Base-by-base conservation (phyloP, 106 monocot genomes). In the Triglochin maritima region DNA sequence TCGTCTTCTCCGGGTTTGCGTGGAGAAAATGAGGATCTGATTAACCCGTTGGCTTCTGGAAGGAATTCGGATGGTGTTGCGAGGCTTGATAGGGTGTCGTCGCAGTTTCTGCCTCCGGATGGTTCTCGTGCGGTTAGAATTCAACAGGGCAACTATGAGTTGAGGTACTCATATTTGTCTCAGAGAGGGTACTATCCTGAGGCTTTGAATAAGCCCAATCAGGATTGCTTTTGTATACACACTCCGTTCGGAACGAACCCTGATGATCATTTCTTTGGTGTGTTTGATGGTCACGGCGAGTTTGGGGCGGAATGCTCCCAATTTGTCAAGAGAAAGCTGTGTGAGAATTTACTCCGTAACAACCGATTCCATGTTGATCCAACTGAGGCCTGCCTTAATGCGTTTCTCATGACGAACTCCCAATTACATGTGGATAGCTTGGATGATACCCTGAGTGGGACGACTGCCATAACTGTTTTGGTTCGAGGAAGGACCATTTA, bases 131-230 rank as follows among this genome's bases (percentile, higher is more conserved):
- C 74, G 44, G 90, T 91, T 8, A 79, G 75, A 44, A 80, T 96
- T 63, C 95, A 85, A 7, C 1, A 80, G 10, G 95, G 87, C 47
- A 90, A 90, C 74, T 96, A 78, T 48, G 85, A 96, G 29, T 67
- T 96, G 51, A 50, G 64, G n/a, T 96, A 96, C 78, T 96, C 95
- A 3, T 96, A 72, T 49, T 65, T 96, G 45, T 96, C 95, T 58
- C 95, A 96, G 60, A 83, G 95, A 83, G 95, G 95, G n/a, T 96
- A 85, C 70, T 96, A 96, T 57, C 95, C 95, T 4, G 95, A 90
- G 42, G 77, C 90, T 56, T 59, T 96, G 72, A 85, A 96, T 73
- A 96, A 96, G 52, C 78, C 87, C 1, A 96, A 96, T 63, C 95
- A 96, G 59, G 95, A 96, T 59, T 88, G 90, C 53, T 96, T 85